Percentiles rank a stretch among this genome's conserved stretches.
These are phyloP conservation scores for Rhizophora mangle DNA, from an alignment of 345 rosid species.

Conservation along the genomic window DNA sequence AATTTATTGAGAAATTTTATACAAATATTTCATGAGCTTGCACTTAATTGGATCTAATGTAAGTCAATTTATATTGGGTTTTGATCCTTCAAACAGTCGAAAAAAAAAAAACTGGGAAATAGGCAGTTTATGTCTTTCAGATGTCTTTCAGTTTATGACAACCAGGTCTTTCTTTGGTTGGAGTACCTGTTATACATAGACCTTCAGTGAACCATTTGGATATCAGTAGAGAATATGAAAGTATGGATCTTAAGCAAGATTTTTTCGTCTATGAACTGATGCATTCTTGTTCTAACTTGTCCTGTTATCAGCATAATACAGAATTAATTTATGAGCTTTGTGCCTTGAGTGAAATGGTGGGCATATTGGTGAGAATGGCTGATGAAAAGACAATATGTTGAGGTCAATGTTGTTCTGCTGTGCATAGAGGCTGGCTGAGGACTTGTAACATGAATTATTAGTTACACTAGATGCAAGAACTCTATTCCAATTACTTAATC, in stretches of 20 bases:
- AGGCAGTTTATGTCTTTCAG: not conserved
- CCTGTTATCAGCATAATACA: too few relatives aligned
- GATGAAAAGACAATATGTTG: not conserved
- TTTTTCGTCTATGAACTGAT: not conserved
- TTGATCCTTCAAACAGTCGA: not conserved
- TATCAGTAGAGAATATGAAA: not conserved
- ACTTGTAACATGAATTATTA: not conserved
- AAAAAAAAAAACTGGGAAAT: too few relatives aligned
- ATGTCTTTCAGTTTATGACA: not conserved
- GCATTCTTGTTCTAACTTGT: not conserved
- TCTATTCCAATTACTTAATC: too few relatives aligned
- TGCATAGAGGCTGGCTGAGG: not conserved
- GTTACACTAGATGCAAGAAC: not conserved
- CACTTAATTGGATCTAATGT: too few relatives aligned
- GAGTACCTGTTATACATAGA: not conserved
- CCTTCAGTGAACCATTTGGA: not conserved
- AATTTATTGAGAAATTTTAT: not conserved
- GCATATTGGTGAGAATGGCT: not conserved
- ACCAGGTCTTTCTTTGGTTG: not conserved
- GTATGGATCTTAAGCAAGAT: not conserved
- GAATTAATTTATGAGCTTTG: too few relatives aligned
- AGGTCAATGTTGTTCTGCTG: not conserved
- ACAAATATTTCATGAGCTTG: not conserved
- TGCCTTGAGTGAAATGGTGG: not conserved
- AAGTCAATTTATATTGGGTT: too few relatives aligned